These are phyloP conservation scores for Coemansia sp. DNA, from an alignment of 192 early-diverging fungal species.

Conservation along the genomic window DNA sequence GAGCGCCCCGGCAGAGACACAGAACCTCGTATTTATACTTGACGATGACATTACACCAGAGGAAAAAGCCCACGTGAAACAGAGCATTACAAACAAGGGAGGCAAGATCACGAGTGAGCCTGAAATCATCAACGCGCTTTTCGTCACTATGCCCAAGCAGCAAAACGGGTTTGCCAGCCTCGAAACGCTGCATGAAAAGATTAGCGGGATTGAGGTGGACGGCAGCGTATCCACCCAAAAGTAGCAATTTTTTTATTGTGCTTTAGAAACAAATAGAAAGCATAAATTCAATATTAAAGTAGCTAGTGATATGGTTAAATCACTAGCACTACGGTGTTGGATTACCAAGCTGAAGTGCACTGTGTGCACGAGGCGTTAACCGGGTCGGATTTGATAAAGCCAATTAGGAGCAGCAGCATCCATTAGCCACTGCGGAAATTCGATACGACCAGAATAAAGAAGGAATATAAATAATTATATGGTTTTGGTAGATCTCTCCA, in stretches of 20 bases:
- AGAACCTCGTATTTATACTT: not conserved
- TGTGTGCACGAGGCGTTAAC: no score
- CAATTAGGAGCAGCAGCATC: no score
- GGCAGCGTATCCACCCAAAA: conserved; percentile 1
- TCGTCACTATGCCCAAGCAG: conserved; percentile 18
- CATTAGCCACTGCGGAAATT: no score
- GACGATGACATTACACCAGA: conserved; percentile 1
- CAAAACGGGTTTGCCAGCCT: not conserved
- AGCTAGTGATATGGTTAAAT: no score
- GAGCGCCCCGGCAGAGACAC: not conserved
- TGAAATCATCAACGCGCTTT: conserved; percentile 12
- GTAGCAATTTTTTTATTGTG: not conserved
- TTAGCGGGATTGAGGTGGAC: conserved; percentile 14
- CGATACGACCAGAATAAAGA: no score
- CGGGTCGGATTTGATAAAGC: no score
- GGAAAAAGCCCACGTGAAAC: not conserved
- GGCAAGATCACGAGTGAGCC: conserved; percentile 1
- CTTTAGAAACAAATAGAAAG: not conserved
- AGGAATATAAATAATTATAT: no score
- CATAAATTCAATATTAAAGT: no score
- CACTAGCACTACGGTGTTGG: no score
- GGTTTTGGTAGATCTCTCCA: no score
- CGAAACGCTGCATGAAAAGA: conserved; percentile 1
- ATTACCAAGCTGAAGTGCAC: no score
- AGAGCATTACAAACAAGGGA: conserved; percentile 7